A percentile compares a stretch with the other conserved stretches of the same genome.
phyloP scores from a whole-genome alignment of 164 flowering plant species.

The Stephania japonica region DNA sequence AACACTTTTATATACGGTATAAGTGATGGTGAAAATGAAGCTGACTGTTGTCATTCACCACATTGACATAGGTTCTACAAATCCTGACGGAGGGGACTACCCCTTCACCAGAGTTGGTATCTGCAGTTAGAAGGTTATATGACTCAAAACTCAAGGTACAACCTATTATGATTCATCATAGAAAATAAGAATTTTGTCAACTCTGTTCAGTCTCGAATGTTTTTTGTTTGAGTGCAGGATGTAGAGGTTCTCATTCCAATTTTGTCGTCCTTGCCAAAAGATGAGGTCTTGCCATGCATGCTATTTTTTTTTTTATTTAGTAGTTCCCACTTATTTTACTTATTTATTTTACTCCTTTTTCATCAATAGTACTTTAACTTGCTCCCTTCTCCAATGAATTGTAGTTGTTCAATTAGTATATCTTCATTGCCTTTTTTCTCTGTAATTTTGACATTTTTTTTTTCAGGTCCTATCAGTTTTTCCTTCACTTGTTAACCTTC shows the following conservation, averaged over 20 bases:
- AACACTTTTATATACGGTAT: neutral
- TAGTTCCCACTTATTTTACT: neutral
- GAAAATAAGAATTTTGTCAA: neutral
- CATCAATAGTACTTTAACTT: neutral
- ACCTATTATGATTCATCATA: slow-evolving; percentile 2
- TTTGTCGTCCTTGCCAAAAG: slow-evolving; percentile 64
- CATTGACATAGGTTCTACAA: slow-evolving; percentile 60
- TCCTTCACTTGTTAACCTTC: slow-evolving; percentile 72
- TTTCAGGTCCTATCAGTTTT: slow-evolving; percentile 58
- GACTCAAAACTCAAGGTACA: slow-evolving; percentile 73
- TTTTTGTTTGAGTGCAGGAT: slow-evolving; percentile 51
- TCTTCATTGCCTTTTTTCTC: neutral
- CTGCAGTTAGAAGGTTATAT: slow-evolving; percentile 56
- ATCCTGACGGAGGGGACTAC: slow-evolving; percentile 70
- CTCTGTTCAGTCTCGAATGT: slow-evolving; percentile 7
- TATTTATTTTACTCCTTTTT: neutral
- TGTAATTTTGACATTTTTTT: slow-evolving; percentile 9
- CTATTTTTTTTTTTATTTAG: neutral
- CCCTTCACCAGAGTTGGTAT: slow-evolving; percentile 68
- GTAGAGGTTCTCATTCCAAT: slow-evolving; percentile 73
- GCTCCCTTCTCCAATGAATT: neutral
- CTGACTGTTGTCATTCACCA: neutral
- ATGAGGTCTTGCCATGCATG: slow-evolving; percentile 53
- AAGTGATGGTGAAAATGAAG: slow-evolving; percentile 3
- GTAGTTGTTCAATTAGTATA: neutral